Evolutionary conservation across 441 rosid genomes (phyloP), one percentile per base, ranked within the genome.

Genomic region (Melianthus villosus): DNA sequence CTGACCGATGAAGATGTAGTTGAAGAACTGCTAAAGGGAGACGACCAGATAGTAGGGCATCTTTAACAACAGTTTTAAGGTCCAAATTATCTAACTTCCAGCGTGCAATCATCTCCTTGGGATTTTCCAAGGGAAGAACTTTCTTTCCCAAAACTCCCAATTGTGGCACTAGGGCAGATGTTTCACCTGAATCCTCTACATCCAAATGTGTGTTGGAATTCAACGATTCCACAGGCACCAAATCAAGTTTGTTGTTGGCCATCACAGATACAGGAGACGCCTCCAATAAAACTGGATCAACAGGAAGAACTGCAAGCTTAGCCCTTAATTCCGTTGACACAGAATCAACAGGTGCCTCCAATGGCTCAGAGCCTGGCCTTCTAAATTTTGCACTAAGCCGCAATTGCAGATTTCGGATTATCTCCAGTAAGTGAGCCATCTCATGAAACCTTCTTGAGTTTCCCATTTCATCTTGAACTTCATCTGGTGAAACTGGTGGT

Each of bases 1-100:
- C 65, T 35, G 85, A 77, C 42, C 53, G 95, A 64, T 80, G 81
- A 64, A 91, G 93, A 75, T 91, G 99, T 61, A 91, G 56, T 50
- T 91, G 99, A 56, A 85, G 87, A 64, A 82, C 96, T 42, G 99
- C 99, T 56, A 85, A 71, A 61, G 99, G 96, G 46, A 91, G 94
- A 46, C 95, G 94, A 42, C 87, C 95, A 13, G 96, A 79, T 53
- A 67, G 73, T 41, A 91, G 65, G 48, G 99, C 99, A 67, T 91
- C 99, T 63, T 75, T 74, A 36, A 91, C 96, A 27, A 91, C 93
- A 34, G 92, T 73, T 67, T 78, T 75, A 46, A 82, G 65, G 55
- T 91, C 96, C 64, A 82, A 63, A 44, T 82, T 77, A 64, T 74
- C 72, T 54, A 70, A 32, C 66, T 74, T 80, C 99, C 99, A 91